Evolutionary conservation across 108 stramenopile species (phyloP), one percentile per base, ranked within the genome.

Genomic region (Nitzschia sp.): DNA sequence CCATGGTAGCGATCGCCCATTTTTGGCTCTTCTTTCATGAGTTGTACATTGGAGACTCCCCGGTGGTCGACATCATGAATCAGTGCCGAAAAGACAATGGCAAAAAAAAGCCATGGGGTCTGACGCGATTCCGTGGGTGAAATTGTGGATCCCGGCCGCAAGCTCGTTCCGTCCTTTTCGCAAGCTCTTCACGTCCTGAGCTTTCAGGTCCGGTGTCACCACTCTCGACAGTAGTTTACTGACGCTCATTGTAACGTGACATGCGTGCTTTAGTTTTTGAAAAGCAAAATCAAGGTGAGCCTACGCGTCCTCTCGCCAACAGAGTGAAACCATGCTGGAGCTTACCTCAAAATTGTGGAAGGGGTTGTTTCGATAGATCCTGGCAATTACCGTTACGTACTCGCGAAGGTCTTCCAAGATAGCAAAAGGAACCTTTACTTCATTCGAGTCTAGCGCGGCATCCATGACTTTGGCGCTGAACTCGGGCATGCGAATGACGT

Each of bases 341-440:
- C 46, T 32, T 53, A 53, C 64, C 49, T 53, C 86, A 21, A 84
- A 71, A 56, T 81, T 80, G 71, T 82, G 81, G 66, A 80, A 85
- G 19, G 55, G 45, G 17, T 82, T 79, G 15, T 33, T 30, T 17
- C 55, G 66, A 54, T 83, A 87, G 24, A 71, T 23, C 1, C 51
- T 38, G 13, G 71, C 65, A 17, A 83, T 76, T 8, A 38, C 21
- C 18, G 32, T 34, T 4, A 87, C 70, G 29, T 67, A 81, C 2
- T 59, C 58, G 8, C 34, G 25, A n/a, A 59, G 30, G n/a, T n/a
- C 0, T 32, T 32, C 11, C 2, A 18, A 1, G n/a, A 59, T 34
- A 33, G 30, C 58, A 1, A 19, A n/a, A 18, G 64, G 64, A 51
- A 66, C 15, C 2, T 66, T n/a, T 5, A 53, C 49, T 15, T 13